Evolutionary conservation across 2,329 filamentous ascomycete species (phyloP).

Genomic region (Penicillium capsulatum): DNA sequence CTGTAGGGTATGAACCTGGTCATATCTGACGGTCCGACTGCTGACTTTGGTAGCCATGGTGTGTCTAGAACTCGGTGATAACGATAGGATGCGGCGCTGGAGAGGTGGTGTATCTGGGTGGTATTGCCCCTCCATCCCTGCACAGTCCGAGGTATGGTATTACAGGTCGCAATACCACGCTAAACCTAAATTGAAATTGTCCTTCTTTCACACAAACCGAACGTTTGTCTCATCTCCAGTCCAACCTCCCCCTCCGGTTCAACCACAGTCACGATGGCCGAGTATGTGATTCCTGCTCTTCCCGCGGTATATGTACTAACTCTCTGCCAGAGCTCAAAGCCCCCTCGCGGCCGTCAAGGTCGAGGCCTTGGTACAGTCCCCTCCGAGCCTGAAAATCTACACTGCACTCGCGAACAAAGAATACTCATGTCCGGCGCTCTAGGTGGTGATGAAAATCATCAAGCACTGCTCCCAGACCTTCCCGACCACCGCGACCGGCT

Average conservation of each 20-base stretch:
- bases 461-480: conserved; percentile 88
- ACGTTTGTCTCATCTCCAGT: conserved; percentile 18
- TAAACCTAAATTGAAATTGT: conserved; percentile 22
- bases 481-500: conserved; percentile 83
- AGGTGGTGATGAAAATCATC: conserved; percentile 97
- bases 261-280: conserved; percentile 24
- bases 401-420: conserved; percentile 24
- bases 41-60: conserved; percentile 26
- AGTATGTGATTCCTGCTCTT: conserved; percentile 14
- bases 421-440: conserved; percentile 27
- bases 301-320: conserved; percentile 13
- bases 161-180: conserved; percentile 11
- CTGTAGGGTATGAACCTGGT: conserved; percentile 31
- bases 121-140: conserved; percentile 19
- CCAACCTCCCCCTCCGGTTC: conserved; percentile 15
- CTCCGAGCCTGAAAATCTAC: conserved; percentile 31
- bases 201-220: conserved; percentile 26
- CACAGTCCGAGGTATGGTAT: conserved; percentile 2
- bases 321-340: conserved; percentile 54
- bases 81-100: not conserved
- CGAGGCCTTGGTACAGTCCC: conserved; percentile 74
- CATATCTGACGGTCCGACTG: conserved; percentile 25
- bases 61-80: not conserved
- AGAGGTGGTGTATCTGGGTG: conserved; percentile 7
- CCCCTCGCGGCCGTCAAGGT: conserved; percentile 86